Evolutionary conservation across 2,329 filamentous ascomycete species (phyloP).

Genomic region (Fusarium solani-melongenae): DNA sequence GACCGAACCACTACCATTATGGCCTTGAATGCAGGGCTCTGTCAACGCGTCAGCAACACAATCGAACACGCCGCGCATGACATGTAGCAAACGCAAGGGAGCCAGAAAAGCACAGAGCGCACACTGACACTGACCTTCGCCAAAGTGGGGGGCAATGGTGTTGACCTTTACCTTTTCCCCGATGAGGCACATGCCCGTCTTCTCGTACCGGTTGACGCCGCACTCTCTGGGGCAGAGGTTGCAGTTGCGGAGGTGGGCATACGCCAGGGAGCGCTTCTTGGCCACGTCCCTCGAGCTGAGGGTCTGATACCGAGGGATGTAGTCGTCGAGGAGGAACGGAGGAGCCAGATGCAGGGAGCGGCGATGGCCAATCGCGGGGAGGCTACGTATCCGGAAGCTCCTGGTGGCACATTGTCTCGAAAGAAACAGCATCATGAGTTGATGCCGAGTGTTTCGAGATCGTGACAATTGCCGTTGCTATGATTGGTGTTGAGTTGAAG

Average conservation of each 20-base stretch:
- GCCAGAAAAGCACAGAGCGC: slow-evolving; percentile 7
- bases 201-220: slow-evolving; percentile 83
- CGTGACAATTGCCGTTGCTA: slow-evolving; percentile 33
- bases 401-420: slow-evolving; percentile 7
- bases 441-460: slow-evolving; percentile 15
- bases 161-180: slow-evolving; percentile 82
- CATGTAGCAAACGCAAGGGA: slow-evolving; percentile 14
- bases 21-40: slow-evolving; percentile 86
- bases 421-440: slow-evolving; percentile 27
- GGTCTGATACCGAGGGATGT: slow-evolving; percentile 77
- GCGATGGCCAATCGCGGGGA: not conserved
- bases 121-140: slow-evolving; percentile 70
- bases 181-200: slow-evolving; percentile 81
- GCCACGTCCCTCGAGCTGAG: slow-evolving; percentile 75
- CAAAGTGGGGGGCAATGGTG: slow-evolving; percentile 87
- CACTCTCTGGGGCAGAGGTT: slow-evolving; percentile 84
- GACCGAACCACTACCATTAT: slow-evolving; percentile 81
- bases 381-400: not conserved
- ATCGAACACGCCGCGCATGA: not conserved
- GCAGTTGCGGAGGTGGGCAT: slow-evolving; percentile 80
- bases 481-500: slow-evolving; percentile 39
- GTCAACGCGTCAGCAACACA: not conserved
- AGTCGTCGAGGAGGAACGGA: slow-evolving; percentile 78
- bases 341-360: slow-evolving; percentile 64
- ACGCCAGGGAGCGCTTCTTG: slow-evolving; percentile 78